phyloP scores from a whole-genome alignment of 1,139 yeast genomes.

The Scheffersomyces illinoinensis region DNA sequence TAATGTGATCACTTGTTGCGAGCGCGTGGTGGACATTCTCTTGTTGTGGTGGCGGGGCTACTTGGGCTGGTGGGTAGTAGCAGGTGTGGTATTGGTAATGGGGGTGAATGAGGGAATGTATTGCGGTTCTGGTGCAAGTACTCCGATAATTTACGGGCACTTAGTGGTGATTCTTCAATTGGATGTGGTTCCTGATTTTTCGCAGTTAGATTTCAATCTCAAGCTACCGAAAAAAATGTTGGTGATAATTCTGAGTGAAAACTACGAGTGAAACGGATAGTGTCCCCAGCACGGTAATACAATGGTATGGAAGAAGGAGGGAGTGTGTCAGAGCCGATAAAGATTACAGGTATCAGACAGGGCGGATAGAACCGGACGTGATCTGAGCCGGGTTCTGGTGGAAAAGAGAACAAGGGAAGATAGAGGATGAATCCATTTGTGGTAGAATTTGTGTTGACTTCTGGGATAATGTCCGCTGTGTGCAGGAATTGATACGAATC shows the following conservation, averaged over 20 bases:
- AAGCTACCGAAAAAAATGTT: not conserved
- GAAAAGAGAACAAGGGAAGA: not conserved
- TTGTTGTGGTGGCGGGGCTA: slow-evolving; percentile 1
- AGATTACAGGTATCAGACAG: not conserved
- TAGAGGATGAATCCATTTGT: not conserved
- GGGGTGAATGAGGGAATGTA: not conserved
- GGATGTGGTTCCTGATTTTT: slow-evolving; percentile 1
- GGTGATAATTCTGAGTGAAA: not conserved
- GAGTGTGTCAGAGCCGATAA: not conserved
- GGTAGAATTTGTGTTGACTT: not conserved
- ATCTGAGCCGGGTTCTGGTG: not conserved
- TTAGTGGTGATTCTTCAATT: not conserved
- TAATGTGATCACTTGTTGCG: slow-evolving; percentile 33
- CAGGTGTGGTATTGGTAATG: not conserved
- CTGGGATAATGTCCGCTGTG: not conserved
- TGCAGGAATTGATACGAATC: not conserved
- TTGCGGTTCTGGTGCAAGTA: not conserved
- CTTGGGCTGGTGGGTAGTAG: not conserved
- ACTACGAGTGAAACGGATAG: not conserved
- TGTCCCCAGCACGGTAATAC: not conserved
- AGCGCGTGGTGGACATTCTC: slow-evolving; percentile 29
- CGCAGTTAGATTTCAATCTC: not conserved
- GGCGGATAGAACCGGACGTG: not conserved
- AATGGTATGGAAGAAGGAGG: not conserved
- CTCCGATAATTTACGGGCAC: not conserved